Evolutionary conservation across 202 grass and related monocot species (phyloP), one percentile per base, ranked within the genome.

Genomic region (Alloteropsis angusta): DNA sequence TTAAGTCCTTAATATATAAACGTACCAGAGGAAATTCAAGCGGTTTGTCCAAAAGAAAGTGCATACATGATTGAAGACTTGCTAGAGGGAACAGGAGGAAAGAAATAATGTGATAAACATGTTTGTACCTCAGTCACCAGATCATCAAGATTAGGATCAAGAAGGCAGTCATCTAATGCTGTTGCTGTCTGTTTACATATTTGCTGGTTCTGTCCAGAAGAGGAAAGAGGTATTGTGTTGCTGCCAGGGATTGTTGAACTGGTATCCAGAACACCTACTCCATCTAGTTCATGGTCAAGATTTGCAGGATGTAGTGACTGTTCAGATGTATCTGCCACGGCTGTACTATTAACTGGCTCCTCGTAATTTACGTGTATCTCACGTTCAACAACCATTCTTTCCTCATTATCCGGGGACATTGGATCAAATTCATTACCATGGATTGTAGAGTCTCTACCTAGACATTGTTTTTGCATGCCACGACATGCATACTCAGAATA

Each of bases 291-390:
- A 79, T 72, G 42, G 47, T 85, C 76, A 86, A 25, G 34, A 60
- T 56, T 42, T 75, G 50, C 23, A 66, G 72, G 45, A 82, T 62
- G 83, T 61, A 75, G 52, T 52, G 54, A 64, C 32, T 84, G 76
- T 82, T 76, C 73, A 61, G 85, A 84, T 73, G 49, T 57, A 67
- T 80, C 53, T 68, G 34, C 56, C 47, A 77, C 26, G 7, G 45
- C 14, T 68, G 74, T 38, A 45, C 17, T 79, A 69, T 68, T 67
- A 57, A 60, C 81, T 54, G 72, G 56, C 79, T 93, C 80, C 88
- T 91, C 88, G 34, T 85, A 93, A 81, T 88, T 90, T 62, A 96
- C 92, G 46, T 87, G 84, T 85, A 96, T 91, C 18, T 96, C 90
- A 55, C 42, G 88, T 77, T 99, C 92, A 85, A 83, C 75, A 67